Evolutionary conservation across 495 filamentous ascomycete species (phyloP), one percentile per base, ranked within the genome.

Genomic region (Penicillium ucsense): DNA sequence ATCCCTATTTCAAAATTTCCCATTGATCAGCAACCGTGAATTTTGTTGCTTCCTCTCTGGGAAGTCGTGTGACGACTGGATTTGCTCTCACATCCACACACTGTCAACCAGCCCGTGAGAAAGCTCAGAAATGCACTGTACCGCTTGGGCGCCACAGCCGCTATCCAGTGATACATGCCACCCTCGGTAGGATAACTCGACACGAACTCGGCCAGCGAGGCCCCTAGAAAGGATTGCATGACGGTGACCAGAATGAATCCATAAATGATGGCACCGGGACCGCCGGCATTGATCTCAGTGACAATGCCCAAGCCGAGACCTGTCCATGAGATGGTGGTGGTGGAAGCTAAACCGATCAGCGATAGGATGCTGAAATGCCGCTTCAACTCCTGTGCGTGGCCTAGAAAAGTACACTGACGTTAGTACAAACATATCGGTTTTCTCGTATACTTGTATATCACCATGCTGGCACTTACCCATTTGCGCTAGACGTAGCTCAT

Each of bases 131-230:
- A 35, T 10, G 32, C 33, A 9, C 33, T 45, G 33, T 45, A 36
- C 6, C 6, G 20, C 20, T 36, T 35, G 4, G 43, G 43, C 0
- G 43, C 43, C 4, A 45, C 33, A 5, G 43, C 43, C 4, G 43
- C 43, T 5, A 45, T 45, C 43, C 43, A 45, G 8, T 45, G 43
- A 31, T 45, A 45, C 43, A 45, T 45, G 11, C 43, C 43, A 35
- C 43, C 43, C 11, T 45, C 43, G 5, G 43, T 45, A 5, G 43
- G 43, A 28, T 45, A 45, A 9, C 32, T 36, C 32, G 43, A 45
- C 12, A 45, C 43, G 5, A 45, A 45, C 12, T 45, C 43, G 11
- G 43, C 43, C 33, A 45, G 33, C 2, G 43, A 45, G 7, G 43
- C 43, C 8, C 43, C 43, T 8, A 45, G 8, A 27, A 45, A 45